These are phyloP conservation scores for Heritiera littoralis DNA, from an alignment of 345 rosid species.

Conservation along the genomic window DNA sequence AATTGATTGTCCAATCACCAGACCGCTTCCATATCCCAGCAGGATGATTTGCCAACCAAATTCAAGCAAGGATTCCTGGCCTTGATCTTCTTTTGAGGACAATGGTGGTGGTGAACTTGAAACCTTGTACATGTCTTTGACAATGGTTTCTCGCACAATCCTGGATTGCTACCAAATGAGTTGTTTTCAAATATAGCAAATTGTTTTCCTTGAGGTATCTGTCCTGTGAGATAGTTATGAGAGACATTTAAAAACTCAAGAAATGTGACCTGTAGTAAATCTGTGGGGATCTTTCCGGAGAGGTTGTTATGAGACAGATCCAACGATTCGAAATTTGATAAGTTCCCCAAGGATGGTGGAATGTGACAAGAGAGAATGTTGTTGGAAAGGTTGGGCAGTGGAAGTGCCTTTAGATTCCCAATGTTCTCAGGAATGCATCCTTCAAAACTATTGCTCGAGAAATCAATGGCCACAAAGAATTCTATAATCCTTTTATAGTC, in stretches of 20 bases:
- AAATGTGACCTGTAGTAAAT: slow-evolving; percentile 20
- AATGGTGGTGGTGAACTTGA: background rate
- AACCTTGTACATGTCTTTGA: slow-evolving; percentile 16
- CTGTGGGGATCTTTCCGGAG: slow-evolving; percentile 19
- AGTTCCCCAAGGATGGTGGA: slow-evolving; percentile 16
- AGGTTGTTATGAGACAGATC: slow-evolving; percentile 32
- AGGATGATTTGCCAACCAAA: slow-evolving; percentile 21
- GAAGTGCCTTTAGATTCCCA: background rate
- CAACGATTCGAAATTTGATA: slow-evolving; percentile 19
- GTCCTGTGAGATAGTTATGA: slow-evolving; percentile 23
- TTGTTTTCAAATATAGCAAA: slow-evolving; percentile 14
- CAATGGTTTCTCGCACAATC: slow-evolving; percentile 27
- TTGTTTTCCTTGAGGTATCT: slow-evolving; percentile 23
- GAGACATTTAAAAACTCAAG: slow-evolving; percentile 28
- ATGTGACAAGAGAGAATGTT: slow-evolving; percentile 22
- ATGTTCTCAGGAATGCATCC: slow-evolving; percentile 15
- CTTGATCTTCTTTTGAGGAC: background rate
- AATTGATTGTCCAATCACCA: background rate
- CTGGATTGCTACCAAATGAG: slow-evolving; percentile 23
- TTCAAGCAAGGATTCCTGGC: background rate
- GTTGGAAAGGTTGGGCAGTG: slow-evolving; percentile 24
- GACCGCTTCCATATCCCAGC: slow-evolving; percentile 30
- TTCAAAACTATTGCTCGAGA: slow-evolving; percentile 23
- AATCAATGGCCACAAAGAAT: background rate
- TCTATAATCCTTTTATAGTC: slow-evolving; percentile 1